A percentile compares a stretch with the other conserved stretches of the same genome.
These are phyloP conservation scores for Colletotrichum camelliae DNA, from an alignment of 2,329 filamentous ascomycete genomes.

Conservation along the genomic window DNA sequence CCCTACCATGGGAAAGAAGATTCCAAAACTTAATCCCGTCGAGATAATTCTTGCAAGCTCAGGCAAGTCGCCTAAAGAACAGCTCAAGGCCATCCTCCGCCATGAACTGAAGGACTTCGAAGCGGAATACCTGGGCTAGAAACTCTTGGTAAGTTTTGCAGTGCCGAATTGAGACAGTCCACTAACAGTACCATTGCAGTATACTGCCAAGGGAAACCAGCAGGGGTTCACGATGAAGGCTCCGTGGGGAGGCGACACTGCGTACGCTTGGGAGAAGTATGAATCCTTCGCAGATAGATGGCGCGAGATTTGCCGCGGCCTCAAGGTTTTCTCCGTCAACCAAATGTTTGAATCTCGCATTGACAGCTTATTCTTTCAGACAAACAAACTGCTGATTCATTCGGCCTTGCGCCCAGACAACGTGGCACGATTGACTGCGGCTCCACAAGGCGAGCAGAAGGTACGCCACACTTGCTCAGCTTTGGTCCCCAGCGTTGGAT, in stretches of 20 bases:
- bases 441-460: neutral
- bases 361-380: too few relatives aligned
- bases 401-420: neutral
- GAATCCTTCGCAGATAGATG: neutral
- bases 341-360: too few relatives aligned
- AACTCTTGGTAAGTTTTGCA: neutral
- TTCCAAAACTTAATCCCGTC: neutral
- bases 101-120: neutral
- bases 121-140: neutral
- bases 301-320: neutral
- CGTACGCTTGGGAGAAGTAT: neutral
- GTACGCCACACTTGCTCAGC: neutral
- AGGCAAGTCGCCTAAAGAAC: neutral
- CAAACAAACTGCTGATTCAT: neutral
- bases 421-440: neutral
- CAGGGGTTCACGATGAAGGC: neutral
- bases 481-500: neutral
- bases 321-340: neutral
- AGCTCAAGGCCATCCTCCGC: neutral
- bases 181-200: neutral
- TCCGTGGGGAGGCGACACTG: neutral
- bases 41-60: neutral
- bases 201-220: neutral
- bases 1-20: neutral
- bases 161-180: neutral